Conservation (phyloP, 1,284 basidiomycete genomes). For the Heliocybe sulcata region DNA sequence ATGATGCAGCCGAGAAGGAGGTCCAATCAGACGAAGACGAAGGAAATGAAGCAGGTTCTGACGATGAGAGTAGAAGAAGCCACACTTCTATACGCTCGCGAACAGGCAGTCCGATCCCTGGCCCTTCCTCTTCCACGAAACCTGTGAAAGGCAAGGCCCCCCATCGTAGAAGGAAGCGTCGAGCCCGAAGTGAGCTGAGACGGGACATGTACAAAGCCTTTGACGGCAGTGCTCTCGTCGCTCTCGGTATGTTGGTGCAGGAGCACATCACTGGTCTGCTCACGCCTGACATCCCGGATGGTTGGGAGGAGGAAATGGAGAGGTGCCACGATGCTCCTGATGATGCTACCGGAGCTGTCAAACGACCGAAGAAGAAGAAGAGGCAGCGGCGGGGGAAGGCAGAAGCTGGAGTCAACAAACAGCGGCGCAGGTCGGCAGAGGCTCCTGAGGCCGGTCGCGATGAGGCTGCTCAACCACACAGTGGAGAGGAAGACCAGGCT, state of each 20-base stretch:
- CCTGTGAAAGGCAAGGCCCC: neutral
- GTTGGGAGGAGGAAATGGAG: conserved; percentile 1
- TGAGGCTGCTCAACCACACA: neutral
- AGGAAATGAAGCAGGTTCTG: neutral
- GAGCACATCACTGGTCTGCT: neutral
- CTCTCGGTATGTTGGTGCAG: neutral
- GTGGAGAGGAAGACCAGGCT: neutral
- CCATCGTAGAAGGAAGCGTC: neutral
- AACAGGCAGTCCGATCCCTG: neutral
- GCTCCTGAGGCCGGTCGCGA: neutral
- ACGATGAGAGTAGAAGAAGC: neutral
- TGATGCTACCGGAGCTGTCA: neutral
- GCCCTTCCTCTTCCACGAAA: neutral
- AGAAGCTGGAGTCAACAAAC: neutral
- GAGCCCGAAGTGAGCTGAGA: neutral
- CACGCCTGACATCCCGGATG: neutral
- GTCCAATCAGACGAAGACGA: neutral
- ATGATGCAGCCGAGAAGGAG: too few species aligned
- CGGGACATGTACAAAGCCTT: conserved; percentile 2
- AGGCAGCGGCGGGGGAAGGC: neutral
- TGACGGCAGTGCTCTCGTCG: neutral
- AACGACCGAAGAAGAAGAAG: neutral
- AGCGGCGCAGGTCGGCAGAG: neutral
- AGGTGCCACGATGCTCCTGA: neutral
- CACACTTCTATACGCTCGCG: neutral